phyloP scores from a whole-genome alignment of 2,329 filamentous ascomycete genomes.

The Aureobasidium lini region DNA sequence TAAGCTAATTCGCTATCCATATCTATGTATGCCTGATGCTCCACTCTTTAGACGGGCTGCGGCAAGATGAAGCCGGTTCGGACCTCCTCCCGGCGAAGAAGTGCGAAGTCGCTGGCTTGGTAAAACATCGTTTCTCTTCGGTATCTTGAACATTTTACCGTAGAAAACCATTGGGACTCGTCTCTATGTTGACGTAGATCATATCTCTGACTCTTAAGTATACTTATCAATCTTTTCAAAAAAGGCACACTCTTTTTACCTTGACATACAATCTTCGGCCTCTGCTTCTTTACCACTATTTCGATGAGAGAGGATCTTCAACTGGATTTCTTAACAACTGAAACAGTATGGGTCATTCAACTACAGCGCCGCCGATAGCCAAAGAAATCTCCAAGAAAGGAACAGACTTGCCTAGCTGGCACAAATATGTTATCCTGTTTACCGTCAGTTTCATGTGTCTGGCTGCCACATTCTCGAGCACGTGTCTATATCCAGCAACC shows the following conservation, averaged over 20 bases:
- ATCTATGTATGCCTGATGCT: background rate
- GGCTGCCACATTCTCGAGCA: conserved; percentile 64
- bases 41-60: background rate
- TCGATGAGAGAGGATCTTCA: background rate
- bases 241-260: background rate
- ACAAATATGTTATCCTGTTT: conserved; percentile 57
- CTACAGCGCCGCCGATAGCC: background rate
- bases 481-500: conserved; percentile 61
- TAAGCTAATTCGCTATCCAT: no score
- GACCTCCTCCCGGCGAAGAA: background rate
- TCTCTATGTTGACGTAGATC: background rate
- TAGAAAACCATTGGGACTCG: background rate
- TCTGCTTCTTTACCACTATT: background rate
- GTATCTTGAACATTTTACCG: background rate
- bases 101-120: conserved; percentile 1
- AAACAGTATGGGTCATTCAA: background rate
- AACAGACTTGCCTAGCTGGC: background rate
- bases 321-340: background rate
- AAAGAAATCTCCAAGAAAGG: background rate
- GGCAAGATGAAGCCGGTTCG: background rate
- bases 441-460: conserved; percentile 66
- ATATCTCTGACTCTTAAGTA: background rate
- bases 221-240: background rate
- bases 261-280: background rate
- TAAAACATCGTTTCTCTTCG: background rate